Conservation (phyloP, 768 basidiomycete genomes). For the Leccinum sublutescens region DNA sequence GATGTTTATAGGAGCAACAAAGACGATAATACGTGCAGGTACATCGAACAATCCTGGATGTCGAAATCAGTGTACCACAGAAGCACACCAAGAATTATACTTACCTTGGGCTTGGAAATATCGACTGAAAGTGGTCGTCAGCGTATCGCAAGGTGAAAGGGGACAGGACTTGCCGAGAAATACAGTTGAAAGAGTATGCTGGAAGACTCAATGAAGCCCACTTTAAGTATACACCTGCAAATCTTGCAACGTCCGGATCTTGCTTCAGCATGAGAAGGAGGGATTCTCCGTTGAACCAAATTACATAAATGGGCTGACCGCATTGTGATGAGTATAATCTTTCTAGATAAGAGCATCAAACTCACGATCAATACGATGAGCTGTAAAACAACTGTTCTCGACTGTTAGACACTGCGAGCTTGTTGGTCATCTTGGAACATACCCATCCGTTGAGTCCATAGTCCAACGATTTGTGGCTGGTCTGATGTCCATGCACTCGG, state of each 20-base stretch:
- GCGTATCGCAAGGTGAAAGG: slow-evolving; percentile 42
- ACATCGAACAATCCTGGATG: slow-evolving; percentile 71
- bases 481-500: slow-evolving; percentile 93
- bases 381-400: slow-evolving; percentile 17
- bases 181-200: slow-evolving; percentile 56
- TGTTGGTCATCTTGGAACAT: not conserved
- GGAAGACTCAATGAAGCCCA: slow-evolving; percentile 79
- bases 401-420: not conserved
- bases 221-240: slow-evolving; percentile 73
- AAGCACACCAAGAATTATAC: slow-evolving; percentile 32
- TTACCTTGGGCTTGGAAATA: slow-evolving; percentile 79
- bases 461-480: slow-evolving; percentile 80
- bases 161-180: slow-evolving; percentile 39
- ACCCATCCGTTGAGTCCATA: slow-evolving; percentile 92
- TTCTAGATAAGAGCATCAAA: not conserved
- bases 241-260: slow-evolving; percentile 77
- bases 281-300: slow-evolving; percentile 83
- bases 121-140: slow-evolving; percentile 41
- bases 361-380: slow-evolving; percentile 52
- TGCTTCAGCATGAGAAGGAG: slow-evolving; percentile 72
- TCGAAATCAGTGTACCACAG: slow-evolving; percentile 1
- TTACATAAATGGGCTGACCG: slow-evolving; percentile 48
- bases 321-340: not conserved
- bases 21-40: slow-evolving; percentile 78
- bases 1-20: slow-evolving; percentile 83